These are phyloP conservation scores for Phycomyces nitens DNA, from an alignment of 192 early-diverging fungal species.

Conservation along the genomic window DNA sequence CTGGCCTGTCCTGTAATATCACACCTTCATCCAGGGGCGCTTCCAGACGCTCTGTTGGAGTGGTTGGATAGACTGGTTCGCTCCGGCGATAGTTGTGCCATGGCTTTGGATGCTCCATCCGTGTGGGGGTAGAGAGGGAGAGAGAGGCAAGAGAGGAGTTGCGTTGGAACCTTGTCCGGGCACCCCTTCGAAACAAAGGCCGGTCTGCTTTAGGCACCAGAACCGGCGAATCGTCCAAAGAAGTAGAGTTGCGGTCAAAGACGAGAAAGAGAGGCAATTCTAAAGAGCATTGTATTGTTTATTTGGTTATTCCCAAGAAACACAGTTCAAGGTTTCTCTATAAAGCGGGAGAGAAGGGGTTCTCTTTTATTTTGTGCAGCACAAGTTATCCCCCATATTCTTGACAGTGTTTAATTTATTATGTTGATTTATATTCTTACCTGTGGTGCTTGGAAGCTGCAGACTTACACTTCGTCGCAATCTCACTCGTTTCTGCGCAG, in stretches of 20 bases:
- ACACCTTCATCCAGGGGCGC: slow-evolving; percentile 5
- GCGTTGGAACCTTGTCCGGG: slow-evolving; percentile 50
- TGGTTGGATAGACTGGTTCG: slow-evolving; percentile 3
- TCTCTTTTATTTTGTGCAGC: too few relatives aligned
- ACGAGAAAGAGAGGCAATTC: slow-evolving; percentile 17
- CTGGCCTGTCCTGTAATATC: slow-evolving; percentile 11
- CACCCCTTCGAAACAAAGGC: slow-evolving; percentile 42
- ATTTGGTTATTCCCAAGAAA: too few relatives aligned
- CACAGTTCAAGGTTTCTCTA: too few relatives aligned
- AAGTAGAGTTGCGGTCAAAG: slow-evolving; percentile 43
- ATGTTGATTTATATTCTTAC: neutral
- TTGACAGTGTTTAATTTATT: neutral
- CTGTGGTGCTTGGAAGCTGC: slow-evolving; percentile 1
- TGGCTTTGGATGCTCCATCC: neutral
- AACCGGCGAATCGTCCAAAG: slow-evolving; percentile 35
- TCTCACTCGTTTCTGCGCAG: slow-evolving; percentile 4
- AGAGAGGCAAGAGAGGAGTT: slow-evolving; percentile 36
- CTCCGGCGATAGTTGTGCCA: slow-evolving; percentile 4
- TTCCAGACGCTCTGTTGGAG: neutral
- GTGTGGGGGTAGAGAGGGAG: slow-evolving; percentile 1
- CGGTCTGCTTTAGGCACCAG: slow-evolving; percentile 39
- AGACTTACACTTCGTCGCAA: slow-evolving; percentile 15
- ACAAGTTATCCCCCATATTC: neutral
- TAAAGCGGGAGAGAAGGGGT: too few relatives aligned
- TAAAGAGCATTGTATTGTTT: neutral